These are phyloP conservation scores for Euphorbia peplus DNA, from an alignment of 345 rosid genomes.

Conservation along the genomic window DNA sequence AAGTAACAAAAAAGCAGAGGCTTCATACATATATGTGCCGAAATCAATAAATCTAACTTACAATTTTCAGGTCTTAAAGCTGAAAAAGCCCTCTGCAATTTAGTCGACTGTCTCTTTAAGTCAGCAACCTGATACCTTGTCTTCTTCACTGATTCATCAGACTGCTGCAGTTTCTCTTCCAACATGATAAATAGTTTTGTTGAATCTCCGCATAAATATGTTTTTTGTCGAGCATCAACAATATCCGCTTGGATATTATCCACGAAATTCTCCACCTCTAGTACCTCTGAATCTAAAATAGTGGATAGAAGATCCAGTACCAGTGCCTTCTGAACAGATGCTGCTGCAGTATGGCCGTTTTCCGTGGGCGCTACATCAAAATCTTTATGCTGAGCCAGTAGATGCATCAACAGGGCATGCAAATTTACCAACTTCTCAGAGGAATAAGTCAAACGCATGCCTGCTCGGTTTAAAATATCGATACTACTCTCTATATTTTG, in stretches of 20 bases:
- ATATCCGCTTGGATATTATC: conserved; percentile 56
- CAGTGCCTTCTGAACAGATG: conserved; percentile 65
- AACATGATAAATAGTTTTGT: conserved; percentile 28
- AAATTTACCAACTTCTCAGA: conserved; percentile 63
- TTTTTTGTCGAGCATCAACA: conserved; percentile 54
- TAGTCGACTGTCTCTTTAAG: conserved; percentile 62
- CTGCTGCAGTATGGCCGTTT: conserved; percentile 36
- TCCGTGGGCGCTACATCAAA: conserved; percentile 42
- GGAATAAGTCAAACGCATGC: conserved; percentile 48
- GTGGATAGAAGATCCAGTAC: conserved; percentile 63
- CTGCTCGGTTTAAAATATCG: conserved; percentile 42
- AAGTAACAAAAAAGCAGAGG: conserved; percentile 13
- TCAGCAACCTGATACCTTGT: conserved; percentile 56
- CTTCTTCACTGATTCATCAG: conserved; percentile 58
- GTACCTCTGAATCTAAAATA: conserved; percentile 74
- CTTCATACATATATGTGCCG: neutral
- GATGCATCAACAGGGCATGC: conserved; percentile 70
- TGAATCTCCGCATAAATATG: conserved; percentile 55
- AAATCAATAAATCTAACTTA: conserved; percentile 31
- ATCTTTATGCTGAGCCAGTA: conserved; percentile 62
- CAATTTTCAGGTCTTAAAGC: conserved; percentile 54
- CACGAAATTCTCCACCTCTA: conserved; percentile 67
- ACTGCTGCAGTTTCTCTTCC: conserved; percentile 57
- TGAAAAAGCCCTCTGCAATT: conserved; percentile 54
- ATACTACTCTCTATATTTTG: conserved; percentile 40